Percentiles rank a stretch among this genome's conserved stretches.
phyloP scores from a whole-genome alignment of 2,329 filamentous ascomycete species.

The Ascochyta viciae-villosae region DNA sequence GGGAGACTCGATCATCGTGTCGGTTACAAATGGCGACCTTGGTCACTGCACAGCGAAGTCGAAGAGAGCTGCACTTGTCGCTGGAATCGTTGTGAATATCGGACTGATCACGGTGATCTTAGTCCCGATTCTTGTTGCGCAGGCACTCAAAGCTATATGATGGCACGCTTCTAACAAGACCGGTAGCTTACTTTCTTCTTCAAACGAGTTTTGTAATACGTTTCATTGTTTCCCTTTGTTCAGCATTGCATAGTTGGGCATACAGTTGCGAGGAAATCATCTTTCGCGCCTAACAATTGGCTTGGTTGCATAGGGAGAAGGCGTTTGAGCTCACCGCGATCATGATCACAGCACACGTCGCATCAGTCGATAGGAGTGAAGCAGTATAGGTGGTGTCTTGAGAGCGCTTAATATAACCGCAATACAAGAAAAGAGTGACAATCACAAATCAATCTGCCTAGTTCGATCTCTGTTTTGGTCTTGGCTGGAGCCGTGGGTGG shows the following conservation, averaged over 20 bases:
- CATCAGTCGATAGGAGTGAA: not conserved
- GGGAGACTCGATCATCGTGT: slow-evolving; percentile 42
- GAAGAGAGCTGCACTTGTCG: slow-evolving; percentile 42
- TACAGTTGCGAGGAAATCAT: not conserved
- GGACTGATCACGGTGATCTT: slow-evolving; percentile 30
- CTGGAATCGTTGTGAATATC: slow-evolving; percentile 40
- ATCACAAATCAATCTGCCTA: not conserved
- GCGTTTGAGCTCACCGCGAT: not conserved
- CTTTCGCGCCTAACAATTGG: not conserved
- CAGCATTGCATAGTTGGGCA: slow-evolving; percentile 19
- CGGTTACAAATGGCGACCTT: slow-evolving; percentile 40
- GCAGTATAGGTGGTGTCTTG: not conserved
- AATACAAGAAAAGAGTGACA: not conserved
- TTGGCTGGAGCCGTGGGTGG: no score
- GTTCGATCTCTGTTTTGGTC: not conserved
- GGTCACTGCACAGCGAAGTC: slow-evolving; percentile 36
- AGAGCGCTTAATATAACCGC: not conserved
- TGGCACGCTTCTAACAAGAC: not conserved
- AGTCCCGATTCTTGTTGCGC: slow-evolving; percentile 34
- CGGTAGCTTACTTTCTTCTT: not conserved
- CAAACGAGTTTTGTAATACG: not conserved
- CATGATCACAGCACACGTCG: not conserved
- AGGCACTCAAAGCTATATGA: slow-evolving; percentile 30
- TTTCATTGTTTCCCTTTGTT: slow-evolving; percentile 8
- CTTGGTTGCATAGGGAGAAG: slow-evolving; percentile 8